Percentiles rank a stretch among this genome's conserved stretches.
Evolutionary conservation across 2,329 filamentous ascomycete species (phyloP).

Genomic region (Pyrenochaeta sp.): DNA sequence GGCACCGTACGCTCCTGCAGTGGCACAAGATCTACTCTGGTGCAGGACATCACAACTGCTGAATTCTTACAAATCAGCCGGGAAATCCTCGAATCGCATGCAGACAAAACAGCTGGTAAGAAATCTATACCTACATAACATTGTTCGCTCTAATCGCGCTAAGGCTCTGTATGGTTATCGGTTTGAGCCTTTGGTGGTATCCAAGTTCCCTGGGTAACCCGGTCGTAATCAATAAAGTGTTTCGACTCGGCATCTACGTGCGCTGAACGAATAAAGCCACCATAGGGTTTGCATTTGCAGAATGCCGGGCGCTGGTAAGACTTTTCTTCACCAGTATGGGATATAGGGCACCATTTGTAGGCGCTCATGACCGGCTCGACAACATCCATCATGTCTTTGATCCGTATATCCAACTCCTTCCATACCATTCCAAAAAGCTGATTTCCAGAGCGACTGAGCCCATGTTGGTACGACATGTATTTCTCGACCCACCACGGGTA

Average conservation of each 20-base stretch:
- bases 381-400: background rate
- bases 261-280: conserved; percentile 1
- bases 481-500: conserved; percentile 11
- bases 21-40: background rate
- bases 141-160: background rate
- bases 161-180: background rate
- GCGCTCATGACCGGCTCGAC: background rate
- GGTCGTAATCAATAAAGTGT: background rate
- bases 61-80: background rate
- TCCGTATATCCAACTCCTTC: conserved; percentile 1
- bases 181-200: background rate
- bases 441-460: background rate
- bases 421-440: conserved; percentile 5
- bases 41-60: background rate
- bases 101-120: conserved; percentile 1
- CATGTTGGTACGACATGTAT: background rate
- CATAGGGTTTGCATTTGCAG: conserved; percentile 8
- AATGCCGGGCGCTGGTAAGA: conserved; percentile 2
- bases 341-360: background rate
- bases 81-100: background rate
- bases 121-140: background rate
- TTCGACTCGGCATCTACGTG: conserved; percentile 2
- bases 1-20: background rate
- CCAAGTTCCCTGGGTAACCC: no score
- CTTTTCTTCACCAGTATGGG: conserved; percentile 1